These are phyloP conservation scores for Claviceps sp. DNA, from an alignment of 2,329 filamentous ascomycete species.

Conservation along the genomic window DNA sequence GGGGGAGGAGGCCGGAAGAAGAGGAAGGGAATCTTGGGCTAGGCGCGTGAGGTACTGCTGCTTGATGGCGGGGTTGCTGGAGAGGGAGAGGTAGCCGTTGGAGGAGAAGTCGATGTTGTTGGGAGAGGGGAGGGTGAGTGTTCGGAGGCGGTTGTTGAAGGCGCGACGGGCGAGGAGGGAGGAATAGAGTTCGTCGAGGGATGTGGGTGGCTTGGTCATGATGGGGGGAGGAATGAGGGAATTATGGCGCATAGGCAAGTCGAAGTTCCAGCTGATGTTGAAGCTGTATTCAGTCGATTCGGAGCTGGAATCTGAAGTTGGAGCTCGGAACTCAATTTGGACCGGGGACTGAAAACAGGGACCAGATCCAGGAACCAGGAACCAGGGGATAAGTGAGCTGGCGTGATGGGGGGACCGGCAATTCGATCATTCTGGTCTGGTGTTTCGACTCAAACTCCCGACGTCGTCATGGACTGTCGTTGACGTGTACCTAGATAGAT, in stretches of 20 bases:
- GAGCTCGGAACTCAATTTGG: too few relatives aligned
- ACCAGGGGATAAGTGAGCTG: too few relatives aligned
- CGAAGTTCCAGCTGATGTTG: too few relatives aligned
- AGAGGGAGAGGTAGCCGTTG: slow-evolving; percentile 68
- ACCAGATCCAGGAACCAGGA: too few relatives aligned
- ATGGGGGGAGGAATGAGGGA: not conserved
- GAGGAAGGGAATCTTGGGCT: slow-evolving; percentile 6
- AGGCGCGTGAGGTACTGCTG: slow-evolving; percentile 45
- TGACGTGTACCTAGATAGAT: not conserved
- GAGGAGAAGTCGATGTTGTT: slow-evolving; percentile 66
- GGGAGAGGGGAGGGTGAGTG: slow-evolving; percentile 44
- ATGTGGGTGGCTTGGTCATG: slow-evolving; percentile 1
- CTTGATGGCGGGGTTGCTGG: slow-evolving; percentile 35
- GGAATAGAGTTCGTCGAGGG: slow-evolving; percentile 16
- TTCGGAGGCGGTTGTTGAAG: slow-evolving; percentile 26
- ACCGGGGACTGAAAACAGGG: too few relatives aligned
- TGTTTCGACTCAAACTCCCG: not conserved
- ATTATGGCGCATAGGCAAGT: too few relatives aligned
- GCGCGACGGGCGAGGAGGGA: slow-evolving; percentile 17
- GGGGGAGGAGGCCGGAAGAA: not conserved
- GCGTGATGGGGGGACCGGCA: too few relatives aligned
- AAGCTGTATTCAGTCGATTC: too few relatives aligned
- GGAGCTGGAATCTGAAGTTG: too few relatives aligned
- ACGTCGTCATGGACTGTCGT: not conserved
- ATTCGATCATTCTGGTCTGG: not conserved